phyloP scores from a whole-genome alignment of 129 eudicot genomes.

The Saposhnikovia divaricata region DNA sequence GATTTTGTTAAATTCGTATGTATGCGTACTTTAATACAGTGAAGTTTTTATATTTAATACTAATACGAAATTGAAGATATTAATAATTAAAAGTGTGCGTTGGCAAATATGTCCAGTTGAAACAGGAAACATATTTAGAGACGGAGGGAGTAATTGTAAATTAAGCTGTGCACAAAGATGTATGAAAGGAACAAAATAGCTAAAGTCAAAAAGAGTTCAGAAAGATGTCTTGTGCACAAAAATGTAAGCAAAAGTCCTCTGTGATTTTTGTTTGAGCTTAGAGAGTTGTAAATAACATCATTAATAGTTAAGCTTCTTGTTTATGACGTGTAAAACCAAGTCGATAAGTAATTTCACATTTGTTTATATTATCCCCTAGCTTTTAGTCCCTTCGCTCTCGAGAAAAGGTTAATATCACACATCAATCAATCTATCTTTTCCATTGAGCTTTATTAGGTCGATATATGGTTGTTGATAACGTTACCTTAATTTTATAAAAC shows the following conservation, averaged over 20 bases:
- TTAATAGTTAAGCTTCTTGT: background rate
- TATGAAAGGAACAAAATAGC: background rate
- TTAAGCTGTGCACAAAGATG: background rate
- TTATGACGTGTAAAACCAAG: background rate
- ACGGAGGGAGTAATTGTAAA: too few species aligned
- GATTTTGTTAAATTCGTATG: too few species aligned
- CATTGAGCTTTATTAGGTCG: background rate
- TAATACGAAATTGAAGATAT: too few species aligned
- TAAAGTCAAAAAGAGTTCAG: background rate
- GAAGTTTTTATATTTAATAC: too few species aligned
- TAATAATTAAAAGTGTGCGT: too few species aligned
- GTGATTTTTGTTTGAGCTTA: background rate
- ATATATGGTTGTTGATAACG: too few species aligned
- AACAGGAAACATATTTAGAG: too few species aligned
- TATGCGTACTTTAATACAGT: too few species aligned
- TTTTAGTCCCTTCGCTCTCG: background rate
- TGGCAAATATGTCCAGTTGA: too few species aligned
- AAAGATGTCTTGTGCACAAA: background rate
- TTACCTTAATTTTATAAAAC: too few species aligned
- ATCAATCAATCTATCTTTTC: background rate
- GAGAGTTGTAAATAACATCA: background rate
- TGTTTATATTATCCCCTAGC: background rate
- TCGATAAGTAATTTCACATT: background rate
- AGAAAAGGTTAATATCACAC: background rate
- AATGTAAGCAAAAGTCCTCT: background rate